Base-by-base conservation (phyloP, 2,329 filamentous ascomycete species). In the Aspergillus sclerotialis region DNA sequence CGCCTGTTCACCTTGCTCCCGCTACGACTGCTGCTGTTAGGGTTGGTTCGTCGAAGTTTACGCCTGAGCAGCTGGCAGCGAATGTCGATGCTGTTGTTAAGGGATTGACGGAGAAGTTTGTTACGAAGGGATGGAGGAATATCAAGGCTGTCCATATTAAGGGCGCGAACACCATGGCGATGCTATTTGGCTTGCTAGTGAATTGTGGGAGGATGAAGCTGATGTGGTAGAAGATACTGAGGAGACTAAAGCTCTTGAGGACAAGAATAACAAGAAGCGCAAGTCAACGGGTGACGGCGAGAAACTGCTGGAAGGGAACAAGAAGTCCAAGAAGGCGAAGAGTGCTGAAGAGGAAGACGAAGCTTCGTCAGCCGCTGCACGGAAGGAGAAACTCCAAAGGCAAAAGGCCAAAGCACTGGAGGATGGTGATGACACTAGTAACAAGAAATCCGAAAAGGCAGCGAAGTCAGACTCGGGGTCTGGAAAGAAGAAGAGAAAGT, bases 111-210 rank as follows among this genome's bases (percentile, higher is more conserved):
- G 80, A 84, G 42, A 88, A 84, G 61, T 84, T 82, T 56, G 78
- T 95, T 29, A 78, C 88, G 12, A 81, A 90, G 59, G 82, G 88
- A 53, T 95, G 89, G 88, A 78, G 77, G 53, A 92, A 90, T 59
- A 75, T 96, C 44, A 81, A 82, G 61, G 77, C 78, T 43, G 68
- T 98, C 42, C 88, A 94, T 62, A 73, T 98, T 70, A 98, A 96
- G 73, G 86, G 87, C 3, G 82, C 86, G 17, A 80, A 85, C 55
- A 94, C 90, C 4, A 82, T 81, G 41, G 84, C 90, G 7, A 72
- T 98, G 53, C 92, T n/a, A 80, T 98, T 56, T 98, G 88, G 85
- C 68, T 94, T 56, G 84, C 90, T 4, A 82, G 88, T 48, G 88
- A 95, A 71, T 72, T 98, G 44, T 98, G 92, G 88, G 64, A 82